Evolutionary conservation across 306 rosid genomes (phyloP).

Genomic region (Cercis canadensis): DNA sequence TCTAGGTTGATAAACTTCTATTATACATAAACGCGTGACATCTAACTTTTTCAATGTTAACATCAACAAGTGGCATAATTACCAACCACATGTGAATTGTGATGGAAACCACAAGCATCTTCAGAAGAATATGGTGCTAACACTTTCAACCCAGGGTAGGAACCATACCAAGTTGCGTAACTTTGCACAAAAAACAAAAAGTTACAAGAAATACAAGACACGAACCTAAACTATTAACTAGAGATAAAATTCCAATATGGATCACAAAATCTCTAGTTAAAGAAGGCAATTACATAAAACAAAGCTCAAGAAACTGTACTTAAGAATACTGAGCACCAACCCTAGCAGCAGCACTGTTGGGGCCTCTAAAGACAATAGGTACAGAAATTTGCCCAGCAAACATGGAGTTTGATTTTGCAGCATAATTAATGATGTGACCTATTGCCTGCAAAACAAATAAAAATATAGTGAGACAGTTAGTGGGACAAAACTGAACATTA

Average conservation of each 20-base stretch:
- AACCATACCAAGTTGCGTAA: conserved; percentile 86
- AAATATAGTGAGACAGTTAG: conserved; percentile 12
- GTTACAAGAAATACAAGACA: conserved; percentile 3
- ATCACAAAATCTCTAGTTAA: not conserved
- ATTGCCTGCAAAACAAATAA: conserved; percentile 70
- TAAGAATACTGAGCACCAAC: conserved; percentile 99
- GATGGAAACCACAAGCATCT: conserved; percentile 86
- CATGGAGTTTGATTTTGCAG: conserved; percentile 96
- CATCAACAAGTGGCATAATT: not conserved
- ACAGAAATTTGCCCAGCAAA: conserved; percentile 92
- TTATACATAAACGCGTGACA: not conserved
- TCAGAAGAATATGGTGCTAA: conserved; percentile 93
- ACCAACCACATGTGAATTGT: not conserved
- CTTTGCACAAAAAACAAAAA: conserved; percentile 58
- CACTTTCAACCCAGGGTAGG: conserved; percentile 94
- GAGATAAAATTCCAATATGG: conserved; percentile 10
- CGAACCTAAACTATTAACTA: conserved; percentile 13
- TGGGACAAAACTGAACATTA: conserved; percentile 13
- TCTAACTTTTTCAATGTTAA: not conserved
- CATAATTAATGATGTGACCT: conserved; percentile 98
- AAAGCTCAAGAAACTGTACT: conserved; percentile 52
- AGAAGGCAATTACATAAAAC: not conserved
- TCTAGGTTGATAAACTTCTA: not conserved
- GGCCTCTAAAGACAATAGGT: conserved; percentile 98
- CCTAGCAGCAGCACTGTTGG: conserved; percentile 99